A percentile compares a stretch with the other conserved stretches of the same genome.
Evolutionary conservation across 176 grass and related monocot genomes (phyloP).

Genomic region (Hyparrhenia diplandra): DNA sequence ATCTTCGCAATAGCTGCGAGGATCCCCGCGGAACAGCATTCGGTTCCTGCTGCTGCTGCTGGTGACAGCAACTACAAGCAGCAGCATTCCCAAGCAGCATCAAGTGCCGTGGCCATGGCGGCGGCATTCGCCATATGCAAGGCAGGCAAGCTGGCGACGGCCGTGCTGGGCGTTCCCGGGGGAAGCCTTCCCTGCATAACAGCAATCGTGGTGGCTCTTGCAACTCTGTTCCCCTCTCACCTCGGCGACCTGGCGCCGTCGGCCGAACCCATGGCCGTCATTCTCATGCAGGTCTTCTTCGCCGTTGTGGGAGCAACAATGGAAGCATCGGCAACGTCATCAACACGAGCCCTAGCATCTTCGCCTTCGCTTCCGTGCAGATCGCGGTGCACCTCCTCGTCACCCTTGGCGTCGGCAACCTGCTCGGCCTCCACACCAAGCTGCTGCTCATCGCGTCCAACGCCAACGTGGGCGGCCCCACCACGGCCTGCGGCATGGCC

Average conservation of each 20-base stretch:
- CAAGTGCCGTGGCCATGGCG: constrained; percentile 44
- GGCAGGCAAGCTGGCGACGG: constrained; percentile 39
- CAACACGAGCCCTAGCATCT: constrained; percentile 57
- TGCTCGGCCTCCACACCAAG: constrained; percentile 53
- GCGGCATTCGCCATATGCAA: constrained; percentile 67
- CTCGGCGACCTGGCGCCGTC: constrained; percentile 49
- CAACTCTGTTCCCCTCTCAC: constrained; percentile 58
- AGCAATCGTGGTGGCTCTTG: constrained; percentile 61
- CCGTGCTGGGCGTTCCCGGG: constrained; percentile 53
- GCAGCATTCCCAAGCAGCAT: too few species aligned
- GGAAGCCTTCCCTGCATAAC: constrained; percentile 77
- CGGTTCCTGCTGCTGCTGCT: not conserved
- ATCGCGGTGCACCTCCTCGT: constrained; percentile 53
- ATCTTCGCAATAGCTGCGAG: constrained; percentile 66
- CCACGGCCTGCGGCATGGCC: constrained; percentile 87
- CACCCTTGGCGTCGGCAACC: constrained; percentile 55
- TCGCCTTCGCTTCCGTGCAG: constrained; percentile 63
- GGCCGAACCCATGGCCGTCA: constrained; percentile 57
- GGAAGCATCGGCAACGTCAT: constrained; percentile 78
- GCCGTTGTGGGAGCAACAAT: constrained; percentile 63
- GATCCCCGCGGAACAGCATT: constrained; percentile 42
- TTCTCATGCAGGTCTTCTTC: constrained; percentile 91
- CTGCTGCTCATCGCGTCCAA: constrained; percentile 68
- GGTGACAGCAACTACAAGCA: not conserved
- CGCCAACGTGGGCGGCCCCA: constrained; percentile 72